Conservation (phyloP, 1,284 basidiomycete genomes). For the Microbotryum lychnidis-dioicae region DNA sequence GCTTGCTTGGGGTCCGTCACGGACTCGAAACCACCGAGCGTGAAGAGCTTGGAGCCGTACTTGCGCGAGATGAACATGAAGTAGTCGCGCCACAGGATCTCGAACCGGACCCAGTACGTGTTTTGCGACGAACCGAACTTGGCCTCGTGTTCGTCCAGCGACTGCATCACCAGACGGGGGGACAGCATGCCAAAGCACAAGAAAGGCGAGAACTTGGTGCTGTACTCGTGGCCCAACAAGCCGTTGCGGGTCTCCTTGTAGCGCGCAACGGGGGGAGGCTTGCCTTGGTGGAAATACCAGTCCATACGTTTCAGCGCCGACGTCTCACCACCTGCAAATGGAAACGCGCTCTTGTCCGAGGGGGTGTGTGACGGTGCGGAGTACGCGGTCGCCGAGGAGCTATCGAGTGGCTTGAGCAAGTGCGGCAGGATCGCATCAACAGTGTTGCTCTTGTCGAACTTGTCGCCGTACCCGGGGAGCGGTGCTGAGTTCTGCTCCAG, state of each 20-base stretch:
- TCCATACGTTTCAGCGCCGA: slow-evolving; percentile 42
- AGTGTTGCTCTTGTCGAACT: slow-evolving; percentile 10
- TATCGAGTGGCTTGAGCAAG: slow-evolving; percentile 35
- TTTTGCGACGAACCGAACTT: slow-evolving; percentile 41
- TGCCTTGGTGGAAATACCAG: slow-evolving; percentile 41
- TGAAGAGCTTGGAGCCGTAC: slow-evolving; percentile 43
- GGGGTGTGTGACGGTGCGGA: slow-evolving; percentile 6
- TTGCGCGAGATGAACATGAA: slow-evolving; percentile 43
- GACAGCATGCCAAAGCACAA: slow-evolving; percentile 48
- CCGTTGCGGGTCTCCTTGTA: slow-evolving; percentile 53
- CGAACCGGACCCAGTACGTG: slow-evolving; percentile 48
- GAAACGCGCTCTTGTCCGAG: slow-evolving; percentile 41
- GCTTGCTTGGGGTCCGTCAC: slow-evolving; percentile 44
- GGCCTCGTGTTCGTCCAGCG: slow-evolving; percentile 40
- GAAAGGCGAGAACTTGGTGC: slow-evolving; percentile 50
- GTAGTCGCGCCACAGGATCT: slow-evolving; percentile 52
- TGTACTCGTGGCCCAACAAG: slow-evolving; percentile 48
- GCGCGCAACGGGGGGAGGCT: slow-evolving; percentile 39
- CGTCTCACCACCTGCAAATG: slow-evolving; percentile 44
- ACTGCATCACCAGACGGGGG: slow-evolving; percentile 43
- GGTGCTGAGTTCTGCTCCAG: slow-evolving; percentile 1
- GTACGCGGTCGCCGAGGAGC: slow-evolving; percentile 11
- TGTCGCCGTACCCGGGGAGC: slow-evolving; percentile 24
- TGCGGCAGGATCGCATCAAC: slow-evolving; percentile 28
- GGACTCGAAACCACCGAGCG: slow-evolving; percentile 44